phyloP scores from a whole-genome alignment of 1,284 basidiomycete species.

The Cryptococcus depauperatus region DNA sequence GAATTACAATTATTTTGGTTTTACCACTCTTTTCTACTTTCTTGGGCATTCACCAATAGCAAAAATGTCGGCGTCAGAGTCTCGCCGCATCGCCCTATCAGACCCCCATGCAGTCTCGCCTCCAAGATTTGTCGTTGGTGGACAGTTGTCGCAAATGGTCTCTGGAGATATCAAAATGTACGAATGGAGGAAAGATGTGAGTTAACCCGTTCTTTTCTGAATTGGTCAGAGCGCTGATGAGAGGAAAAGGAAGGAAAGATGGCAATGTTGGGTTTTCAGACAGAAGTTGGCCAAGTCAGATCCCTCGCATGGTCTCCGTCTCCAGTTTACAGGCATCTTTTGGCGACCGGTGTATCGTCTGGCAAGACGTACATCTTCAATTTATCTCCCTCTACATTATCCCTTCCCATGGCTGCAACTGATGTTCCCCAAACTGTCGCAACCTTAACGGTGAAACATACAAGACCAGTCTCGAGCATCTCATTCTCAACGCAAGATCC shows the following conservation, averaged over 20 bases:
- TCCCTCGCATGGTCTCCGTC: slow-evolving; percentile 38
- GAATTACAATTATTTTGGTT: neutral
- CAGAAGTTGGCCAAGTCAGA: slow-evolving; percentile 35
- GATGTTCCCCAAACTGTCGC: slow-evolving; percentile 13
- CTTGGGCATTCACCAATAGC: neutral
- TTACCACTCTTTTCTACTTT: neutral
- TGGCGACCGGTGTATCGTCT: slow-evolving; percentile 32
- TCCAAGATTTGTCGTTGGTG: slow-evolving; percentile 37
- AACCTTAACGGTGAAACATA: slow-evolving; percentile 33
- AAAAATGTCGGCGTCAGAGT: slow-evolving; percentile 14
- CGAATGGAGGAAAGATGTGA: slow-evolving; percentile 33
- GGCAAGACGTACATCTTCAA: slow-evolving; percentile 32
- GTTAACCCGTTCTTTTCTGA: slow-evolving; percentile 1
- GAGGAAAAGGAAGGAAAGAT: slow-evolving; percentile 24
- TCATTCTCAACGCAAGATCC: slow-evolving; percentile 37
- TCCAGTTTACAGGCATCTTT: slow-evolving; percentile 28
- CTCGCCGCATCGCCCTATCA: slow-evolving; percentile 31
- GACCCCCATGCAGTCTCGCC: slow-evolving; percentile 23
- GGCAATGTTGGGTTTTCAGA: slow-evolving; percentile 36
- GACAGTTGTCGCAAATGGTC: slow-evolving; percentile 27
- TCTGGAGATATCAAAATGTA: slow-evolving; percentile 40
- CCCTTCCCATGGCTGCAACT: slow-evolving; percentile 16
- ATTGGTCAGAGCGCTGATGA: neutral
- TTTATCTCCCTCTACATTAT: slow-evolving; percentile 31
- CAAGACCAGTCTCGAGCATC: slow-evolving; percentile 35